phyloP scores from a whole-genome alignment of 148 eudicot species.

The Spergularia bocconei region DNA sequence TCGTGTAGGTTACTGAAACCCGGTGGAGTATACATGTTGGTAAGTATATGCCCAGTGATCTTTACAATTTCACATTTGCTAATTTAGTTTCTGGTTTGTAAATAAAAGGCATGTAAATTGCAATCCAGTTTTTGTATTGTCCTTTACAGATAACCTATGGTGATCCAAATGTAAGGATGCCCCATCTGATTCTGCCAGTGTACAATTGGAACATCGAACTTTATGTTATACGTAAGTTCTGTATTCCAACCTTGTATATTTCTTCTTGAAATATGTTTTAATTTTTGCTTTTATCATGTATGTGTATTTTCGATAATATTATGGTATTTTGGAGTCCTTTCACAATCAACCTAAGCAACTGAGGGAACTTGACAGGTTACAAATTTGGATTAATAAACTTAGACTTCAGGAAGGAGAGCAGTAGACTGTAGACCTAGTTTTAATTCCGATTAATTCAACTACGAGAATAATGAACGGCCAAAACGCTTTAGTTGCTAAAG shows the following conservation, averaged over 20 bases:
- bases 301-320: too few relatives aligned
- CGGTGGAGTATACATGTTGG: conserved; percentile 90
- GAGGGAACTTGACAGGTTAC: too few relatives aligned
- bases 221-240: conserved; percentile 69
- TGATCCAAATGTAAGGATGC: conserved; percentile 78
- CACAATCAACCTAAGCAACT: too few relatives aligned
- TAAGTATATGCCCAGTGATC: conserved; percentile 33
- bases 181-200: conserved; percentile 55
- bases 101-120: neutral
- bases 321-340: too few relatives aligned
- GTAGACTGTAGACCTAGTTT: too few relatives aligned
- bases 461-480: neutral
- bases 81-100: neutral
- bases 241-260: neutral
- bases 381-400: too few relatives aligned
- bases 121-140: neutral
- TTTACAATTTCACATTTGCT: conserved; percentile 17
- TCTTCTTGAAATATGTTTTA: neutral
- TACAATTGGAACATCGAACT: conserved; percentile 73
- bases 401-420: too few relatives aligned
- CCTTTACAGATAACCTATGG: conserved; percentile 83
- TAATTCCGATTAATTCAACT: neutral
- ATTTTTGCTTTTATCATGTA: neutral
- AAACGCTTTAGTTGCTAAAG: neutral
- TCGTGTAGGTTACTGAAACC: conserved; percentile 83